These are phyloP conservation scores for Teunomyces atbi DNA, from an alignment of 805 yeast species.

Conservation along the genomic window DNA sequence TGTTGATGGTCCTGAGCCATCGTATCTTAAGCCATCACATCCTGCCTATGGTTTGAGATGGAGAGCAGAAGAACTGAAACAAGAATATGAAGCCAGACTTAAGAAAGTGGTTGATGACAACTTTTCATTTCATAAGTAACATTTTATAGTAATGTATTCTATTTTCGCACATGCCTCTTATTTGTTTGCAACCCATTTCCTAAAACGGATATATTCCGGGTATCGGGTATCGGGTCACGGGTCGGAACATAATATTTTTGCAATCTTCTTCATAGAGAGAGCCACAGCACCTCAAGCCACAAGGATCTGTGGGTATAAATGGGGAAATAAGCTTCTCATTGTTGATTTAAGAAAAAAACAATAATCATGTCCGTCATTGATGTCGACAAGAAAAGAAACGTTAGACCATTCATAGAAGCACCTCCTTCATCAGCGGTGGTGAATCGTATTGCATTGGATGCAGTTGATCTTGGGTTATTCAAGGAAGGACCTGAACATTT, in stretches of 20 bases:
- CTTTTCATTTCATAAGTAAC: conserved; percentile 1
- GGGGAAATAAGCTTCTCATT: not conserved
- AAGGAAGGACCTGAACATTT: conserved; percentile 36
- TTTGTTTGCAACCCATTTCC: not conserved
- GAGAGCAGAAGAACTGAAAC: conserved; percentile 5
- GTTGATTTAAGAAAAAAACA: not conserved
- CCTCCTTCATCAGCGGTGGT: conserved; percentile 15
- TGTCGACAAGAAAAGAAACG: conserved; percentile 22
- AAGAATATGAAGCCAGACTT: conserved; percentile 3
- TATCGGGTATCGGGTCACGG: not conserved
- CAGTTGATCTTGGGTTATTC: conserved; percentile 36
- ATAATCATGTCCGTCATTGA: not conserved
- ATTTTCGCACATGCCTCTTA: not conserved
- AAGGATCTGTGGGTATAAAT: not conserved
- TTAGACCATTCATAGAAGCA: conserved; percentile 30
- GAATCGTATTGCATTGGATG: conserved; percentile 28
- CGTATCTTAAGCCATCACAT: conserved; percentile 2
- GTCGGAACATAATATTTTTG: conserved; percentile 2
- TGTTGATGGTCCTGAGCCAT: conserved; percentile 17
- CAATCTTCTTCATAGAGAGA: not conserved
- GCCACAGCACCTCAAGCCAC: conserved; percentile 1
- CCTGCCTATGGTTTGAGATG: conserved; percentile 6
- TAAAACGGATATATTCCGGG: not conserved
- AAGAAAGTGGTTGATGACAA: conserved; percentile 3
- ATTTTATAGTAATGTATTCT: no score